Evolutionary conservation across 371 early-diverging fungal species (phyloP).

Genomic region (Coemansia sp.): DNA sequence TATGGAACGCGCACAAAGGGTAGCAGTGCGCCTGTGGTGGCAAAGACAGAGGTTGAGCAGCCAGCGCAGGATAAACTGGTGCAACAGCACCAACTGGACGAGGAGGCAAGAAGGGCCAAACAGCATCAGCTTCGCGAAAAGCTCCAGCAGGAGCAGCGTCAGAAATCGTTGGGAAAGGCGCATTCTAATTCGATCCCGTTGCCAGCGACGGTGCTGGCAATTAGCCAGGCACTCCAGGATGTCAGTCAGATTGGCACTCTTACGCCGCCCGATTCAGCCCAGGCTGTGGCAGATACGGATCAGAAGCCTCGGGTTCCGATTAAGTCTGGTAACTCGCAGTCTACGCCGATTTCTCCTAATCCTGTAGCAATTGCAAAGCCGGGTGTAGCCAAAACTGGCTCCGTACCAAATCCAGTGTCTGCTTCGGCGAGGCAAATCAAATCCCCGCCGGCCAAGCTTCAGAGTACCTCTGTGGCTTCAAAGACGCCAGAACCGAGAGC

Average conservation of each 20-base stretch:
- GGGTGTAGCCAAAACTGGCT: neutral
- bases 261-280: neutral
- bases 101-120: neutral
- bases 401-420: neutral
- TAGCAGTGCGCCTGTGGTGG: neutral
- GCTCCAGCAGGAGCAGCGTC: neutral
- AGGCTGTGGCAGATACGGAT: neutral
- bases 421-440: neutral
- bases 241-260: neutral
- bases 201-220: neutral
- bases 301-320: neutral
- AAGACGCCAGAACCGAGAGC: neutral
- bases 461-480: neutral
- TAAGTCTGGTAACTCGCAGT: neutral
- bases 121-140: slow-evolving; percentile 10
- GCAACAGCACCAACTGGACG: neutral
- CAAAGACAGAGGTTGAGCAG: too few relatives aligned
- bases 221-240: neutral
- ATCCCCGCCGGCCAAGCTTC: neutral
- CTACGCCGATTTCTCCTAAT: neutral
- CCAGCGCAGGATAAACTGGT: too few relatives aligned
- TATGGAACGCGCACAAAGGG: neutral
- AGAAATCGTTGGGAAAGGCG: neutral
- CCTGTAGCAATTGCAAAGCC: neutral
- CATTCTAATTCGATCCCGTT: neutral